Percentiles rank a stretch among this genome's conserved stretches.
phyloP scores from a whole-genome alignment of 2,329 filamentous ascomycete genomes.

The Paraphaeosphaeria sporulosa region DNA sequence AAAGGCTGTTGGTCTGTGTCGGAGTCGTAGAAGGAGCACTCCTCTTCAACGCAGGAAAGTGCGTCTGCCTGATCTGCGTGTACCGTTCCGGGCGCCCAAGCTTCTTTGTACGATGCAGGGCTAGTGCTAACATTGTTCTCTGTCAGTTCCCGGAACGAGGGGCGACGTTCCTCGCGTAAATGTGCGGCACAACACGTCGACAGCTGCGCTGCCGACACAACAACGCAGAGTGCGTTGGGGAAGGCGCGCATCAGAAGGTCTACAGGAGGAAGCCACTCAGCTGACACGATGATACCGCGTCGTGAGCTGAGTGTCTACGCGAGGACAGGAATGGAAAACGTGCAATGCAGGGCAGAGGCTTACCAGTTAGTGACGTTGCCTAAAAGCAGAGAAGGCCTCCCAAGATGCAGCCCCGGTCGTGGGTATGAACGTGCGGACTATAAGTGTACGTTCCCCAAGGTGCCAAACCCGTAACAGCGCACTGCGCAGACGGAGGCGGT shows the following conservation, averaged over 20 bases:
- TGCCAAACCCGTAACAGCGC: conserved; percentile 1
- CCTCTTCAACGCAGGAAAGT: conserved; percentile 2
- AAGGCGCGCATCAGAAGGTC: not conserved
- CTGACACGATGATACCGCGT: conserved; percentile 9
- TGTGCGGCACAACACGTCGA: conserved; percentile 7
- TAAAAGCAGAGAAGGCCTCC: conserved; percentile 1
- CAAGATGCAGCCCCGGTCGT: conserved; percentile 5
- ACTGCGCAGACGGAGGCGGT: conserved; percentile 3
- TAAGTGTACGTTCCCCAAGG: conserved; percentile 1
- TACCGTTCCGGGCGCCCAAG: conserved; percentile 4
- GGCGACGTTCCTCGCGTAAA: not conserved
- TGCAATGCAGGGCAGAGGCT: not conserved
- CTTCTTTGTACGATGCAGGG: conserved; percentile 34
- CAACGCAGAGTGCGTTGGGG: not conserved
- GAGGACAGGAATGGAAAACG: conserved; percentile 4
- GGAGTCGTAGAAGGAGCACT: conserved; percentile 5
- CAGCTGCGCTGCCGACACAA: not conserved
- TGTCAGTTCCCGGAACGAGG: conserved; percentile 18
- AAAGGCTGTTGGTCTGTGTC: conserved; percentile 14
- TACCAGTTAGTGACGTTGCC: conserved; percentile 9
- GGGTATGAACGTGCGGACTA: not conserved
- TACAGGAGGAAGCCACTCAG: conserved; percentile 1
- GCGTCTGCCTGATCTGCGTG: conserved; percentile 4
- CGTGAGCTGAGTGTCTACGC: conserved; percentile 4
- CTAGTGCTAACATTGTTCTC: conserved; percentile 43